These are phyloP conservation scores for Colletotrichum sp. DNA, from an alignment of 2,329 filamentous ascomycete genomes.

Conservation along the genomic window DNA sequence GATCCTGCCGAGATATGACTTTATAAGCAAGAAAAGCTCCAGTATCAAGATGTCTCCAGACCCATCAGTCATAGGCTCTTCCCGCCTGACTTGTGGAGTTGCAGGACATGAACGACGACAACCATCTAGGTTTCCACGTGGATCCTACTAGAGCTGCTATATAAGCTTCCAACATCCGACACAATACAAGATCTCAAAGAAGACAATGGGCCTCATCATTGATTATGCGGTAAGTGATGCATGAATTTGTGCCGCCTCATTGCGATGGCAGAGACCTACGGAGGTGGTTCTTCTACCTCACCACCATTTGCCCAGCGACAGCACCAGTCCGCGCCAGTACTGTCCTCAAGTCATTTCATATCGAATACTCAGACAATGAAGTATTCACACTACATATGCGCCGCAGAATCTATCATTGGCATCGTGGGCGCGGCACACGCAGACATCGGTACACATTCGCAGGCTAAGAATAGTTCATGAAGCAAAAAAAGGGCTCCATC, in stretches of 20 bases:
- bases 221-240: too few species aligned
- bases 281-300: neutral
- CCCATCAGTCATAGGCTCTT: neutral
- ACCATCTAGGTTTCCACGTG: neutral
- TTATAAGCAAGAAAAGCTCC: neutral
- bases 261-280: fast-evolving
- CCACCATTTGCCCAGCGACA: neutral
- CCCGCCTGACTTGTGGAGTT: neutral
- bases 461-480: too few species aligned
- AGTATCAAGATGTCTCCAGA: neutral
- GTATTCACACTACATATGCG: too few species aligned
- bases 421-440: too few species aligned
- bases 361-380: too few species aligned
- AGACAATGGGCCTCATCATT: fast-evolving
- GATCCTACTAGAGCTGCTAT: neutral
- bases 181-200: neutral
- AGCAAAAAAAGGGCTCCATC: too few species aligned
- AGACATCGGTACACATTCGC: too few species aligned
- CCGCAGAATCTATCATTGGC: too few species aligned
- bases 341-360: fast-evolving
- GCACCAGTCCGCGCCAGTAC: neutral
- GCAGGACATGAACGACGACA: fast-evolving
- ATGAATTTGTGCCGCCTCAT: neutral
- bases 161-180: neutral
- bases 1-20: neutral